phyloP scores from a whole-genome alignment of 1,284 basidiomycete species.

The Pascua sp. region DNA sequence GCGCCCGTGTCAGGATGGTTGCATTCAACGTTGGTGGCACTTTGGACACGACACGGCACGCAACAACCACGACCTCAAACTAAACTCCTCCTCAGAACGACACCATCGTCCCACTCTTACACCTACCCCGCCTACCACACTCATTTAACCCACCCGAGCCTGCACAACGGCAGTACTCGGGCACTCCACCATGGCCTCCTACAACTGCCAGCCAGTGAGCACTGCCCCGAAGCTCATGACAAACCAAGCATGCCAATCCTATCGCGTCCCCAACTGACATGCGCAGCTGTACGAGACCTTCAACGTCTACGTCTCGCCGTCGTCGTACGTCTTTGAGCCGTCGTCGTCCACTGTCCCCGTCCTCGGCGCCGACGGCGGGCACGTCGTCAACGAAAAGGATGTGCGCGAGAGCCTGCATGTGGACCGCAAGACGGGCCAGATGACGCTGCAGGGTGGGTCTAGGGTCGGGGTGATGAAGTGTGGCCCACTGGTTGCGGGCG shows the following conservation, averaged over 20 bases:
- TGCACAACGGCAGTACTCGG: neutral
- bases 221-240: too few relatives aligned
- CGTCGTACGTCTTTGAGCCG: conserved; percentile 49
- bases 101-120: too few relatives aligned
- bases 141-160: neutral
- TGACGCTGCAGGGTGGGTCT: conserved; percentile 48
- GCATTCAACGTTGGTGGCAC: too few relatives aligned
- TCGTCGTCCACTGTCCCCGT: conserved; percentile 25
- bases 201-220: conserved; percentile 31
- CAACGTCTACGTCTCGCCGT: conserved; percentile 48
- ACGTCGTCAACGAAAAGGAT: conserved; percentile 41
- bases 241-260: too few relatives aligned
- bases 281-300: conserved; percentile 47
- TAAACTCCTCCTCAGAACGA: too few relatives aligned
- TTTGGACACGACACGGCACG: too few relatives aligned
- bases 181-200: conserved; percentile 12
- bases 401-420: conserved; percentile 49
- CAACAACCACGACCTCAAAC: too few relatives aligned
- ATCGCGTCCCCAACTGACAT: conserved; percentile 2
- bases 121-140: neutral
- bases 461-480: too few relatives aligned
- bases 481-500: neutral
- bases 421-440: conserved; percentile 44
- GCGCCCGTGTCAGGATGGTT: too few relatives aligned
- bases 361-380: conserved; percentile 20